Conservation (phyloP, 2,329 filamentous ascomycete species). For the Pseudopithomyces chartarum region DNA sequence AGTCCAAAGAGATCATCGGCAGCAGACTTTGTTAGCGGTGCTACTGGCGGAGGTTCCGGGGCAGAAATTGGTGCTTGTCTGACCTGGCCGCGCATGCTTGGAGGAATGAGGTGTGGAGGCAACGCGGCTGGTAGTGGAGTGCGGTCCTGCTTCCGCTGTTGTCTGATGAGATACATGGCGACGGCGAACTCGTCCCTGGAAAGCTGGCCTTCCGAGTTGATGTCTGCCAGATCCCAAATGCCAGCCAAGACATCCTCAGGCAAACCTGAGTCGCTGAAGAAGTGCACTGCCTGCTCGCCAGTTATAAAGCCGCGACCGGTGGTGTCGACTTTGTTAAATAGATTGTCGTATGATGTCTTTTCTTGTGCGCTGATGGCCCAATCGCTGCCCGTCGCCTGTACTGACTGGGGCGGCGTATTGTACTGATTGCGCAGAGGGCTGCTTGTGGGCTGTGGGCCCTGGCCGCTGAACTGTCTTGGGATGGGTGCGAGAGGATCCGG, state of each 20-base stretch:
- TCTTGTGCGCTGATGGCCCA: slow-evolving; percentile 86
- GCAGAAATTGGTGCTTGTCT: slow-evolving; percentile 55
- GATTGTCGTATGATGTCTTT: slow-evolving; percentile 84
- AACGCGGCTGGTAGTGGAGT: slow-evolving; percentile 75
- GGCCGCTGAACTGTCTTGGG: slow-evolving; percentile 80
- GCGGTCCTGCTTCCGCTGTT: slow-evolving; percentile 74
- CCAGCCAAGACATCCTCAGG: slow-evolving; percentile 88
- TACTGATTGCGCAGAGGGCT: slow-evolving; percentile 62
- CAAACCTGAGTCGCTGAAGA: slow-evolving; percentile 90
- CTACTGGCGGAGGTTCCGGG: slow-evolving; percentile 48
- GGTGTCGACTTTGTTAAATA: slow-evolving; percentile 85
- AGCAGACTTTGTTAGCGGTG: slow-evolving; percentile 72
- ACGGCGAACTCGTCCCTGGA: slow-evolving; percentile 93
- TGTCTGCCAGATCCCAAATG: slow-evolving; percentile 96
- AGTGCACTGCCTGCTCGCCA: slow-evolving; percentile 91
- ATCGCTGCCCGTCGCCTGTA: slow-evolving; percentile 65
- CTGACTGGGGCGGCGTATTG: slow-evolving; percentile 53
- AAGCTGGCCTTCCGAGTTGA: slow-evolving; percentile 85
- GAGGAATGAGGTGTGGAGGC: slow-evolving; percentile 81
- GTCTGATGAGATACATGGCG: slow-evolving; percentile 94
- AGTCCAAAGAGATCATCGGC: slow-evolving; percentile 93
- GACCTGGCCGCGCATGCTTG: slow-evolving; percentile 73
- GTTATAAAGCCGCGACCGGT: slow-evolving; percentile 81
- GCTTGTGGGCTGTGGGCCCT: slow-evolving; percentile 61
- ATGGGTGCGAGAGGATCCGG: slow-evolving; percentile 65